Percentiles rank a stretch among this genome's conserved stretches.
Conservation (phyloP, 495 filamentous ascomycete species). For the Talaromyces proteolyticus region DNA sequence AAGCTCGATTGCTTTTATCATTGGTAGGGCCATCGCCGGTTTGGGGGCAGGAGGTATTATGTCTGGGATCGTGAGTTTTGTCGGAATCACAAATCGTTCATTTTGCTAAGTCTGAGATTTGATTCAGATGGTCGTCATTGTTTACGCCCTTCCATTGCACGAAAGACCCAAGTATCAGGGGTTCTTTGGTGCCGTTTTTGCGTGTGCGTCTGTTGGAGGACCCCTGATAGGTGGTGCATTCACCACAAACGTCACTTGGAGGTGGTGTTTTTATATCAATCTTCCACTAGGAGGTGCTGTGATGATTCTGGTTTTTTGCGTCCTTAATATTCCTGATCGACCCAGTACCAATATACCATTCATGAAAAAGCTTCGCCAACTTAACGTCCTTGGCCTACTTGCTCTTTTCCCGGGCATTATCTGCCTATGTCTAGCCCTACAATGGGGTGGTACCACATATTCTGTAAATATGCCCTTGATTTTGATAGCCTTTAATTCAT, state of each 20-base stretch:
- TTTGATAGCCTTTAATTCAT: slow-evolving; percentile 14
- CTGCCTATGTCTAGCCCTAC: slow-evolving; percentile 45
- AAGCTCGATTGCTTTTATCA: slow-evolving; percentile 54
- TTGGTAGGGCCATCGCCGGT: slow-evolving; percentile 56
- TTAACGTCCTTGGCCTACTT: slow-evolving; percentile 31
- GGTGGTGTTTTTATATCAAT: slow-evolving; percentile 57
- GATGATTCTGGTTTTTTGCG: slow-evolving; percentile 6
- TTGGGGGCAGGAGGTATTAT: slow-evolving; percentile 47
- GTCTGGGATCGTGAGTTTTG: slow-evolving; percentile 48
- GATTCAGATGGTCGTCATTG: slow-evolving; percentile 28
- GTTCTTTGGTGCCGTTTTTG: slow-evolving; percentile 36
- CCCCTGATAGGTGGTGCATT: slow-evolving; percentile 43
- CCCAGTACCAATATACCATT: not conserved
- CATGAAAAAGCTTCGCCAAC: slow-evolving; percentile 37
- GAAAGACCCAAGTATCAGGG: slow-evolving; percentile 44
- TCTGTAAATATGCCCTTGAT: slow-evolving; percentile 1
- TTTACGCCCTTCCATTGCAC: slow-evolving; percentile 31
- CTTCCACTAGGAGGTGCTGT: slow-evolving; percentile 50
- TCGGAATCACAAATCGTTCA: too few relatives aligned
- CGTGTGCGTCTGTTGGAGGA: slow-evolving; percentile 32
- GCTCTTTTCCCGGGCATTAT: slow-evolving; percentile 43
- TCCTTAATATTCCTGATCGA: slow-evolving; percentile 23
- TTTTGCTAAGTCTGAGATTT: too few relatives aligned
- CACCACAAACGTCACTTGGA: slow-evolving; percentile 35
- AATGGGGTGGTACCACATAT: slow-evolving; percentile 41